Evolutionary conservation across 345 rosid species (phyloP), one percentile per base, ranked within the genome.

Genomic region (Xanthoceras sorbifolium): DNA sequence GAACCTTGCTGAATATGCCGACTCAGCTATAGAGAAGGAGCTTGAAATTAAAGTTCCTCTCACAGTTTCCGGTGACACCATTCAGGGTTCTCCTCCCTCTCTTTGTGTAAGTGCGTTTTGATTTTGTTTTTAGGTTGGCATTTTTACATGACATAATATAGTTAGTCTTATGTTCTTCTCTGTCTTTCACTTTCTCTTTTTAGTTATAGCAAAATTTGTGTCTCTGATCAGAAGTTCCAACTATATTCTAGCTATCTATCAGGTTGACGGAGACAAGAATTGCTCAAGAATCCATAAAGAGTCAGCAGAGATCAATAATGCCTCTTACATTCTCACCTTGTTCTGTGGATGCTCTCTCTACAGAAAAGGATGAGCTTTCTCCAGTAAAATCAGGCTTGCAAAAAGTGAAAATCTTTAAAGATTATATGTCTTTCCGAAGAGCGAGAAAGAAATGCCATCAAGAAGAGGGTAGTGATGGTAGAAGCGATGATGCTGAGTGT

Each of bases 1-100:
- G 64, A 90, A 91, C 77, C 87, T 90, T 70, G 91, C 94, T 50
- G 93, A 90, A 40, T 88, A 40, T 74, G 90, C 87, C 78, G 86
- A 92, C 65, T 38, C 81, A 70, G 83, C 78, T 71, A 88, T 82
- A 71, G 89, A 89, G 80, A 88, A 89, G 75, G 91, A 90, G 81
- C 79, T 87, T 77, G 90, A 89, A 64, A 67, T 90, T 81, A 87
- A 82, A 65, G 81, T 91, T 17, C 97, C 94, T 65, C 85, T 93
- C 7, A 71, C 82, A 54, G 73, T 70, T 46, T 32, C 85, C 36
- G 74, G 78, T 68, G 84, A 84, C 18, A 61, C 79, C 50, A 52
- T 84, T 18, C 23, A 71, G 29, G 25, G 26, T 54, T 50, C 74
- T 77, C 77, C 82, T 77, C 77, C 82, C 18, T 76, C 68, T 40